Evolutionary conservation across 805 yeast species (phyloP), one percentile per base, ranked within the genome.

Genomic region (Candida qinlingensis): DNA sequence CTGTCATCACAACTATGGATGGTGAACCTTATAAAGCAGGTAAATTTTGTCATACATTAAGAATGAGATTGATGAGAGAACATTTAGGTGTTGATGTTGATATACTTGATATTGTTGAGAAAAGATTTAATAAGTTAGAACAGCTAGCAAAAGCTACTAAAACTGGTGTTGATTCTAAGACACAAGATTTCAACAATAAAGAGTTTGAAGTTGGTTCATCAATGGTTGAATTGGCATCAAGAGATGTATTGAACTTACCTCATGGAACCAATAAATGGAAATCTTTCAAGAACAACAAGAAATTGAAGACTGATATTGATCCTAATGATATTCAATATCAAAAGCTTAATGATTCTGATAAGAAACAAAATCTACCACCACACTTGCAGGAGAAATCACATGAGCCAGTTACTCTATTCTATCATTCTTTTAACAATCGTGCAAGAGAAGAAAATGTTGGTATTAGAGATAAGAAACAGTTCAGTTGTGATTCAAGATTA

Each of bases 21-120:
- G 97, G 96, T 2, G 69, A 80, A 58, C 86, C 87, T 0, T 92
- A 80, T 64, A 67, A 75, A 52, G 99, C 92, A 3, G 92, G 89
- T 4, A 82, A 81, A 56, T 94, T 92, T 71, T 89, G 98, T 0
- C 96, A 89, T 64, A 83, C 94, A 3, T 69, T 94, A 51, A 77
- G 99, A 59, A 79, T 90, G 72, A 76, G 97, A 53, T 73, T 95
- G 44, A 94, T 94, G 99, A 78, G 99, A 54, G 99, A 94, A 62
- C 99, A 94, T 68, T 64, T 94, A 28, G 99, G 99, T 28, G 84
- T 96, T 46, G 95, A 90, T 64, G 94, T 90, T 39, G 97, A 91
- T 66, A 71, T 84, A 12, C 67, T 90, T 28, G 97, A 91, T 48
- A 67, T 85, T 40, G 85, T 89, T 33, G 97, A 90, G 61, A 74